A percentile compares a stretch with the other conserved stretches of the same genome.
Conservation (phyloP, 257 asterid genomes). For the Petunia secreta region DNA sequence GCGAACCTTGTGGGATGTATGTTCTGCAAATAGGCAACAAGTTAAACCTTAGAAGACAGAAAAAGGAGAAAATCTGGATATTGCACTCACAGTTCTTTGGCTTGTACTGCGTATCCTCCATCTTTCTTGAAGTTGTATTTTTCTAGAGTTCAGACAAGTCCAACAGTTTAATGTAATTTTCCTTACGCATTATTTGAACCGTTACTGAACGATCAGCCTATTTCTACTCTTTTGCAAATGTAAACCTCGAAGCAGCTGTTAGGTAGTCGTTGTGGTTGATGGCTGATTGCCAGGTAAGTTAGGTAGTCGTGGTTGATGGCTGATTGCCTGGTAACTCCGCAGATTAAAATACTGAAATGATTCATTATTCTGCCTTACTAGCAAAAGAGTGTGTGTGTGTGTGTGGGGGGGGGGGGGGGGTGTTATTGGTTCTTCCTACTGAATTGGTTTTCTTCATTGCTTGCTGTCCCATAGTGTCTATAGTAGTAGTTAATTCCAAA, state of each 20-base stretch:
- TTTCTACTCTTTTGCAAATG: neutral
- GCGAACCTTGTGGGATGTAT: neutral
- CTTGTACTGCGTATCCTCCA: neutral
- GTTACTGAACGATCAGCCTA: neutral
- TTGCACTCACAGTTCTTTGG: neutral
- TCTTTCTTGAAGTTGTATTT: neutral
- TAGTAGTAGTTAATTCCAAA: neutral
- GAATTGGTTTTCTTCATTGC: neutral
- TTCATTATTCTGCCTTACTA: neutral
- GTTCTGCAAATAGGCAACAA: neutral
- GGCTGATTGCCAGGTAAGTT: slow-evolving; percentile 1
- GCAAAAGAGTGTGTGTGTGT: neutral
- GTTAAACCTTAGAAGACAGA: neutral
- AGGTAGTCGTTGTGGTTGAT: slow-evolving; percentile 14
- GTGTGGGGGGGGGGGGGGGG: neutral
- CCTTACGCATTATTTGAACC: neutral
- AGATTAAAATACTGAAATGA: neutral
- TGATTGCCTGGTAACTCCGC: neutral
- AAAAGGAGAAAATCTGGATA: neutral
- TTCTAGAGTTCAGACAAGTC: neutral
- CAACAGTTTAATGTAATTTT: neutral
- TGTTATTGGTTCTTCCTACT: neutral
- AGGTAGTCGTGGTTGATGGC: slow-evolving; percentile 12
- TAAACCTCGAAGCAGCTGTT: neutral
- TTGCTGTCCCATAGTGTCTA: neutral